Evolutionary conservation across 768 basidiomycete genomes (phyloP).

Genomic region (Podaxis sp.): DNA sequence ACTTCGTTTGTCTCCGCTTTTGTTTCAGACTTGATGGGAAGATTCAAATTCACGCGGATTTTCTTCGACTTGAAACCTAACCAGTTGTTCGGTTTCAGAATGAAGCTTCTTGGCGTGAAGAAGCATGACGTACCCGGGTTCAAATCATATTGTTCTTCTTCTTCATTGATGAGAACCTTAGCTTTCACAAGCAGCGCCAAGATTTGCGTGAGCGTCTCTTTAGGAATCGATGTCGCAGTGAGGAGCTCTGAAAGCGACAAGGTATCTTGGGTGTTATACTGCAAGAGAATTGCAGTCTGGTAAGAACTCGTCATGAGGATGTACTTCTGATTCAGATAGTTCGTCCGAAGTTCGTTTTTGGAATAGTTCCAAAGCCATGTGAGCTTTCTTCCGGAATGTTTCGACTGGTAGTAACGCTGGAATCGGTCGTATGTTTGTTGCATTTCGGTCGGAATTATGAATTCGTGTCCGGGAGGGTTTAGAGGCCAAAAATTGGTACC

Average conservation of each 20-base stretch:
- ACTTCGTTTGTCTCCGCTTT: conserved; percentile 91
- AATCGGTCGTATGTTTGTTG: conserved; percentile 88
- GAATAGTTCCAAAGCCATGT: conserved; percentile 99
- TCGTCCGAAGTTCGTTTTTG: conserved; percentile 94
- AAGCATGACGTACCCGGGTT: conserved; percentile 57
- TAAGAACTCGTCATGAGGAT: conserved; percentile 94
- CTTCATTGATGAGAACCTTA: conserved; percentile 86
- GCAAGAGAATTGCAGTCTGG: conserved; percentile 92
- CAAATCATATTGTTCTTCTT: conserved; percentile 86
- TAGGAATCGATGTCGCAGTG: conserved; percentile 77
- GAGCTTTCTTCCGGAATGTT: conserved; percentile 92
- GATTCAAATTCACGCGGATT: conserved; percentile 88
- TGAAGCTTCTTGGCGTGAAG: background rate
- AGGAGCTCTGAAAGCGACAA: conserved; percentile 78
- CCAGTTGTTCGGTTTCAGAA: conserved; percentile 1
- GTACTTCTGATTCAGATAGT: conserved; percentile 92
- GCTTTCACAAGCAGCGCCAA: conserved; percentile 76
- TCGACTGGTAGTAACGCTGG: conserved; percentile 88
- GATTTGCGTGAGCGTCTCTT: conserved; percentile 74
- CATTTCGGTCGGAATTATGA: conserved; percentile 87
- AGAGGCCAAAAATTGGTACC: conserved; percentile 97
- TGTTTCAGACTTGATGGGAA: conserved; percentile 91
- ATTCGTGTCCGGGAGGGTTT: conserved; percentile 78
- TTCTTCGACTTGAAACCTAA: conserved; percentile 91
- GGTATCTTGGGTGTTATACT: conserved; percentile 91